Base-by-base conservation (phyloP, 2,329 filamentous ascomycete species). In the Aspergillus viridinutans region DNA sequence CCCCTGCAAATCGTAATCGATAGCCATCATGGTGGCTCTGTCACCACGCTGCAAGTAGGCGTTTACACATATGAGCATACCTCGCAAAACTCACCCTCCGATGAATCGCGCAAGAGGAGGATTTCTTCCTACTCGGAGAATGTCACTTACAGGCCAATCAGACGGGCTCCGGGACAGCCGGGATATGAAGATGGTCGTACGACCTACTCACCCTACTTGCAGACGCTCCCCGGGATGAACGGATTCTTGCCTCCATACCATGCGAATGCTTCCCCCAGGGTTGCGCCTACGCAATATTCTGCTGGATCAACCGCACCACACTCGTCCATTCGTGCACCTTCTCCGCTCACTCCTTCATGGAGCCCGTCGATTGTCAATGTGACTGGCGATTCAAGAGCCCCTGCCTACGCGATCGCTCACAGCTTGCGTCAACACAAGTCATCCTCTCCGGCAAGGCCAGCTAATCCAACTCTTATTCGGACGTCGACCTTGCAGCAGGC, bases 401-500 rank as follows among this genome's bases (percentile, higher is more conserved):
- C 78, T 14, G 73, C 71, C 1, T 72, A 80, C 14, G 72, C 77
- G 12, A 67, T 77, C 61, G 64, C 69, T 53, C 69, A 75, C 47
- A 57, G 69, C 49, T 60, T 74, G 29, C 68, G 72, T 59, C 67
- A 69, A 58, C 67, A 71, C 60, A 69, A 79, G 48, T 69, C 78
- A 51, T 71, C 78, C 43, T 81, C 83, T 5, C 77, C 81, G 10
- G 64, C 68, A 49, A 68, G 72, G 51, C 62, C 74, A 9, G 68
- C 79, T 32, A 83, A 83, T 57, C 87, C 86, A 42, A 81, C 83
- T 25, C 72, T 90, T 56, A 85, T 90, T 54, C 81, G 87, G 56
- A 89, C 87, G 4, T 88, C 87, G 2, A 88, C 85, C 2, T 73
- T 90, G 50, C 83, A 85, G 58, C 80, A 84, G 53, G 80, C 82